phyloP scores from a whole-genome alignment of 768 basidiomycete genomes.

The Vishniacozyma victoriae region DNA sequence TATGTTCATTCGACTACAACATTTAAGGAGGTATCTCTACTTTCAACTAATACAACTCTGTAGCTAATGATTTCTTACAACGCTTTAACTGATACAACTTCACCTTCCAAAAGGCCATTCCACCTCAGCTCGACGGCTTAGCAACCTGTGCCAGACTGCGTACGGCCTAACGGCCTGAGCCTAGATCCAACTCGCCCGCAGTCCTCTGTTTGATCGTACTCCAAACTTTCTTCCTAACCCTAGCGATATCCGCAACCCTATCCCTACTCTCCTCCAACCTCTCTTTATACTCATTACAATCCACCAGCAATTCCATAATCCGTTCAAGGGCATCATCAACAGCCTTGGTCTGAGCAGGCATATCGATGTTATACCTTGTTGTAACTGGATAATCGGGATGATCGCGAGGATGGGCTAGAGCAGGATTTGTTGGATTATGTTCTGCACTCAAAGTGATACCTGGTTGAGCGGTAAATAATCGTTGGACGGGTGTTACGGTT shows the following conservation, averaged over 20 bases:
- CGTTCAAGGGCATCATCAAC: conserved; percentile 43
- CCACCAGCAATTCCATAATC: conserved; percentile 43
- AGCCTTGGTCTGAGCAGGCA: conserved; percentile 31
- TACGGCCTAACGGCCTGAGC: too few species aligned
- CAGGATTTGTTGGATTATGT: conserved; percentile 20
- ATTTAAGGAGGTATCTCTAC: too few species aligned
- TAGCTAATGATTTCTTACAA: too few species aligned
- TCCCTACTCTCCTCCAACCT: conserved; percentile 46
- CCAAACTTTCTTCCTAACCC: conserved; percentile 46
- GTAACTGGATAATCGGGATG: conserved; percentile 15
- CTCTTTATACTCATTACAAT: conserved; percentile 47
- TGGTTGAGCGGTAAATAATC: conserved; percentile 33
- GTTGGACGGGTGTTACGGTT: conserved; percentile 34
- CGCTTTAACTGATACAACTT: too few species aligned
- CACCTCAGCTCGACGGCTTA: too few species aligned
- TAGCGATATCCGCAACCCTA: conserved; percentile 44
- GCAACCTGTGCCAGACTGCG: too few species aligned
- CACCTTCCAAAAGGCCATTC: too few species aligned
- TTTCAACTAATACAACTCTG: too few species aligned
- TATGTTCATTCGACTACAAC: too few species aligned
- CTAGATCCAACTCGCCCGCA: conserved; percentile 31
- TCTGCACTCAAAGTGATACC: conserved; percentile 35
- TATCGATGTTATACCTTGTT: conserved; percentile 37
- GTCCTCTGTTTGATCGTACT: conserved; percentile 43
- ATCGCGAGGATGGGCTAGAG: conserved; percentile 5